Evolutionary conservation across 805 yeast species (phyloP), one percentile per base, ranked within the genome.

Genomic region (Metschnikowia lochheadii): DNA sequence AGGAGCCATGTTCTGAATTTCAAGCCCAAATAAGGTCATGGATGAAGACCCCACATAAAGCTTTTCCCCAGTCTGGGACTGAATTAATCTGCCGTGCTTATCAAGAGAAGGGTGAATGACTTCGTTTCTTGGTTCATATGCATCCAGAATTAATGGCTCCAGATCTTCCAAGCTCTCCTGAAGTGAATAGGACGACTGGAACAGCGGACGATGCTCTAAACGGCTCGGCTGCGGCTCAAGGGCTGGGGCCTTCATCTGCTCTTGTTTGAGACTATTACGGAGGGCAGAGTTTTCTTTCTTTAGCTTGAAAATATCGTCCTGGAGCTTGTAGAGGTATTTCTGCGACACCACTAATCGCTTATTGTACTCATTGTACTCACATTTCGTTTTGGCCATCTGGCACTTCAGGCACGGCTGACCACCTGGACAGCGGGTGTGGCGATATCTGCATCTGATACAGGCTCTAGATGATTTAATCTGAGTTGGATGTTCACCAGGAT

Each of bases 31-130:
- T 15, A 86, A 65, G 0, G 94, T 86, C 91, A 87, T 86, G 0
- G 92, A 85, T 0, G 91, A 85, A 0, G 90, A 83, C 0, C 95
- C 95, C 35, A 85, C 87, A 60, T 85, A 87, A 36, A 85, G 78
- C 50, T 81, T 77, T 58, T 85, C 89, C 4, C 92, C 92, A 0
- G 89, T 84, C 54, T 89, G 73, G 0, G 90, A 84, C 57, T 84
- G 85, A 2, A 87, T 82, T 39, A 87, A 68, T 47, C 89, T 75
- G 2, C 92, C 89, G 58, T 83, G 81, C 56, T 82, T 81, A 57
- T 84, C 89, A 21, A 86, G 74, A 48, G 86, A 83, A 7, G 89
- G 88, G 2, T 86, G 84, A 3, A 84, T 83, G 7, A 84, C 81
- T 56, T 84, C 88, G 17, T 49, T 57, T 36, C 43, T 48, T 15